These are phyloP conservation scores for Boechera retrofracta DNA, from an alignment of 345 rosid species.

Conservation along the genomic window DNA sequence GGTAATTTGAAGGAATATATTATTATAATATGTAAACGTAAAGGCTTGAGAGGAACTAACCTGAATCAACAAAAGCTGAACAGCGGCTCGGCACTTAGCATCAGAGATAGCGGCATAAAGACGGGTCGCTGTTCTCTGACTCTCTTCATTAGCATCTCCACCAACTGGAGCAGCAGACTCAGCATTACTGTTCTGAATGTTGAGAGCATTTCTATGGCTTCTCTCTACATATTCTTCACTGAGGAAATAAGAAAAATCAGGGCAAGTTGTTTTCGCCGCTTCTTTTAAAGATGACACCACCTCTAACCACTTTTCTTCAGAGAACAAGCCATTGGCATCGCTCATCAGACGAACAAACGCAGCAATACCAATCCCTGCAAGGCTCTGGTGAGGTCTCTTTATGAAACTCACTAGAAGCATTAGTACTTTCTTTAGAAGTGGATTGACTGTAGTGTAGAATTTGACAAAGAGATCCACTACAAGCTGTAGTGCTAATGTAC, in stretches of 20 bases:
- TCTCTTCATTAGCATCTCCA: conserved; percentile 54
- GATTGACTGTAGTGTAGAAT: conserved; percentile 90
- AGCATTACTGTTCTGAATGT: conserved; percentile 48
- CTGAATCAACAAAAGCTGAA: conserved; percentile 96
- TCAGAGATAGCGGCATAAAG: conserved; percentile 71
- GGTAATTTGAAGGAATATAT: conserved; percentile 16
- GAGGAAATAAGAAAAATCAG: conserved; percentile 73
- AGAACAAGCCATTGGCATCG: conserved; percentile 86
- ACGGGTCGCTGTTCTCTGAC: conserved; percentile 47
- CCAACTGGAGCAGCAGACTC: conserved; percentile 54
- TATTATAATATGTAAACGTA: background rate
- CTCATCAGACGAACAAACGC: conserved; percentile 98
- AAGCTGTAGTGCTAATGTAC: conserved; percentile 96
- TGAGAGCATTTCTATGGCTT: conserved; percentile 45
- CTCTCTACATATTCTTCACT: conserved; percentile 53
- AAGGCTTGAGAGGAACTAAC: conserved; percentile 47
- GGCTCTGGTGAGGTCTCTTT: conserved; percentile 98
- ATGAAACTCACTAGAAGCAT: conserved; percentile 87
- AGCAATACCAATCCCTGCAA: conserved; percentile 98
- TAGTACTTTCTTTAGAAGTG: conserved; percentile 83
- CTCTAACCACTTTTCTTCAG: conserved; percentile 93
- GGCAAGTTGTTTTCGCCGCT: conserved; percentile 83
- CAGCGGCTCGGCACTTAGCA: conserved; percentile 97
- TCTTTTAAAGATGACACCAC: conserved; percentile 88
- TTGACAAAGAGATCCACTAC: conserved; percentile 99